phyloP scores from a whole-genome alignment of 148 eudicot species.

The Camellia lanceoleosa region DNA sequence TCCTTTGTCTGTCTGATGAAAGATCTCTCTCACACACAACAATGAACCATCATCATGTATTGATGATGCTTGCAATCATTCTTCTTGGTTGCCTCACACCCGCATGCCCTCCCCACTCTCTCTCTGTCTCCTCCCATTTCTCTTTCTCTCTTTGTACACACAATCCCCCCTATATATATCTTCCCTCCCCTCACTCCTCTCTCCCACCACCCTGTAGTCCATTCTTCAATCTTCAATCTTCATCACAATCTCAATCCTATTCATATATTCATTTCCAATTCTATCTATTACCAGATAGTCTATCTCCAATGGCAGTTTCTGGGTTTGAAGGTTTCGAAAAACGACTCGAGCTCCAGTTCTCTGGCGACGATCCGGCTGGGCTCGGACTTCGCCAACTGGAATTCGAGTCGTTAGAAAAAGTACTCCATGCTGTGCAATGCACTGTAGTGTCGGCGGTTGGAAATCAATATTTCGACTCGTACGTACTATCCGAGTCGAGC shows the following conservation, averaged over 20 bases:
- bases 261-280: no score
- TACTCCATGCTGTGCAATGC: conserved; percentile 63
- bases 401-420: conserved; percentile 39
- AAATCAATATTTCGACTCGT: conserved; percentile 56
- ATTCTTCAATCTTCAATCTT: no score
- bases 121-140: not conserved
- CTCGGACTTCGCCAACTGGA: conserved; percentile 48
- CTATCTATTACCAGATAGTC: no score
- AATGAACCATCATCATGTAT: conserved; percentile 33
- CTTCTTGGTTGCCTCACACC: conserved; percentile 67
- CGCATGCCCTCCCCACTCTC: conserved; percentile 37
- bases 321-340: conserved; percentile 79
- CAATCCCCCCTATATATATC: conserved; percentile 10
- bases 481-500: conserved; percentile 68
- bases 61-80: conserved; percentile 69
- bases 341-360: conserved; percentile 63
- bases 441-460: conserved; percentile 66
- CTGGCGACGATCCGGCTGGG: conserved; percentile 49
- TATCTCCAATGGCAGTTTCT: conserved; percentile 47
- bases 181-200: not conserved
- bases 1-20: conserved; percentile 26
- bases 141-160: conserved; percentile 28
- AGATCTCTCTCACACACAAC: conserved; percentile 9
- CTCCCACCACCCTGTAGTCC: conserved; percentile 6
- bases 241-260: no score